Evolutionary conservation across 1,139 yeast species (phyloP).

Genomic region (Hemisphaericaspora xylanilytica): DNA sequence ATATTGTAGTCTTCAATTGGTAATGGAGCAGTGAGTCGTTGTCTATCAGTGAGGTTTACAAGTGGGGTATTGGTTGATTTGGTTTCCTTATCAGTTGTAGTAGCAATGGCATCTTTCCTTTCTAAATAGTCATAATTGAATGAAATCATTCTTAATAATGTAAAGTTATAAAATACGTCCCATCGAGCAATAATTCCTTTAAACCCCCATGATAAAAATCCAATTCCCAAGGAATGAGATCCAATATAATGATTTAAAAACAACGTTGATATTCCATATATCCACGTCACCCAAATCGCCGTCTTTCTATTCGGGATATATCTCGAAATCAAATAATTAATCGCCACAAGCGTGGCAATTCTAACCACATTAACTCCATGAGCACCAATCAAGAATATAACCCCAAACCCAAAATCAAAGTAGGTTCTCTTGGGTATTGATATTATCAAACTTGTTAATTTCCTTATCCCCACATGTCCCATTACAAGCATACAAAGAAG

Average conservation of each 20-base stretch:
- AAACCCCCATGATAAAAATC: constrained; percentile 54
- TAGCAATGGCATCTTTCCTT: constrained; percentile 26
- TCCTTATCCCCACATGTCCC: constrained; percentile 54
- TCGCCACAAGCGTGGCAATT: constrained; percentile 53
- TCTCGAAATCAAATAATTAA: constrained; percentile 56
- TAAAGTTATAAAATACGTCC: constrained; percentile 95
- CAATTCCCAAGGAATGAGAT: constrained; percentile 50
- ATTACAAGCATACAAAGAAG: constrained; percentile 53
- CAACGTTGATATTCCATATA: constrained; percentile 69
- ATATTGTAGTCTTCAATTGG: constrained; percentile 58
- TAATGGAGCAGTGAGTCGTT: constrained; percentile 65
- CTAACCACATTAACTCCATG: constrained; percentile 77
- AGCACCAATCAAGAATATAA: constrained; percentile 64
- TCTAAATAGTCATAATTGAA: constrained; percentile 75
- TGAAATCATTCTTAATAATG: constrained; percentile 78
- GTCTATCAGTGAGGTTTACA: constrained; percentile 52
- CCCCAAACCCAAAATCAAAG: constrained; percentile 74
- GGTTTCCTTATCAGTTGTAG: constrained; percentile 10
- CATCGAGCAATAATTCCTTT: constrained; percentile 82
- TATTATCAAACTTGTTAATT: constrained; percentile 19
- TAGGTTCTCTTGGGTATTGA: constrained; percentile 35
- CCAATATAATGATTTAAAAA: constrained; percentile 74
- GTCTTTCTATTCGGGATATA: constrained; percentile 26
- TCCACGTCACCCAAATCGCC: constrained; percentile 57
- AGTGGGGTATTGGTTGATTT: constrained; percentile 14